A percentile compares a stretch with the other conserved stretches of the same genome.
These are phyloP conservation scores for Irineochytrium annulatum DNA, from an alignment of 192 early-diverging fungal species.

Conservation along the genomic window DNA sequence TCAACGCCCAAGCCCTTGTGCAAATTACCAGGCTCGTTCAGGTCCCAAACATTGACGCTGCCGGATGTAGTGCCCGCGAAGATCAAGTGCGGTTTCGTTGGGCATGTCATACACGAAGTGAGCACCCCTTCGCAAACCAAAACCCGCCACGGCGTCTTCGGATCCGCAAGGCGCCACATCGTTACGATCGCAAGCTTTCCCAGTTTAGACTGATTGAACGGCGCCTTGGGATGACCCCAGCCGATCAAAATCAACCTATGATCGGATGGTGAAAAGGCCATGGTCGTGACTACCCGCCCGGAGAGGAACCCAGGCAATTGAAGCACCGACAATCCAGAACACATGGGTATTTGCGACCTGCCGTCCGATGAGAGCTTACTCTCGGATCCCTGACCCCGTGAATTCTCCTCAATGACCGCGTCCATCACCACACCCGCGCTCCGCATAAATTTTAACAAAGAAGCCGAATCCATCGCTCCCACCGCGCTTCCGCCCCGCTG, in stretches of 20 bases:
- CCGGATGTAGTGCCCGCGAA: conserved; percentile 47
- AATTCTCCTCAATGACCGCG: conserved; percentile 39
- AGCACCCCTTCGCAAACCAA: conserved; percentile 30
- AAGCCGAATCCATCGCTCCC: conserved; percentile 23
- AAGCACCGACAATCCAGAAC: not conserved
- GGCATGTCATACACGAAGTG: conserved; percentile 17
- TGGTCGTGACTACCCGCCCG: conserved; percentile 15
- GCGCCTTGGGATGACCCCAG: conserved; percentile 6
- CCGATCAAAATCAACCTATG: conserved; percentile 22
- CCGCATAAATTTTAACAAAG: conserved; percentile 31
- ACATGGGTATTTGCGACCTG: conserved; percentile 7
- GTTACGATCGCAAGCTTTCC: not conserved
- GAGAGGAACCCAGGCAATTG: not conserved
- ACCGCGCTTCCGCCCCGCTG: conserved; percentile 1
- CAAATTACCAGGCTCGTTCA: conserved; percentile 20
- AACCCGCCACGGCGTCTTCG: conserved; percentile 12
- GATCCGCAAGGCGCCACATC: no score
- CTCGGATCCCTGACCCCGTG: no score
- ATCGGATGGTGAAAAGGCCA: conserved; percentile 28
- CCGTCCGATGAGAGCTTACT: no score
- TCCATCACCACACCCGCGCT: conserved; percentile 46
- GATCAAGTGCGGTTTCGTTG: conserved; percentile 30
- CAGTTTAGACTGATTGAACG: not conserved
- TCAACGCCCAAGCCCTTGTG: conserved; percentile 12
- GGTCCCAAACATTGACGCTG: conserved; percentile 40